These are phyloP conservation scores for cucumber (Cucumis sativus) DNA, from an alignment of 306 rosid species.

Conservation along the genomic window DNA sequence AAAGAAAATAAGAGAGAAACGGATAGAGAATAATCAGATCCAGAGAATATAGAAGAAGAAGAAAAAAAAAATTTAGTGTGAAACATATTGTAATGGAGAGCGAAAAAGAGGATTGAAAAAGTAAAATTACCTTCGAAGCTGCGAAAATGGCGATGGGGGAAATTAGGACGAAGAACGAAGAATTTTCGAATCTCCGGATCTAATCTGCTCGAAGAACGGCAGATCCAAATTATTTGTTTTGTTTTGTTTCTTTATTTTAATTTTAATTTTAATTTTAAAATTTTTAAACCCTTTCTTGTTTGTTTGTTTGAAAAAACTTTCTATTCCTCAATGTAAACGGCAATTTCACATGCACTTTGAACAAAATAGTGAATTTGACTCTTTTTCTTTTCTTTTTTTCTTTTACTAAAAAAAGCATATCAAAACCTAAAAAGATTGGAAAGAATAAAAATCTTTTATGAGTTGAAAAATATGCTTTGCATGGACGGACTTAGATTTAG, in stretches of 20 bases:
- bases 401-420: too few species aligned
- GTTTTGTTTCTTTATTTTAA: not conserved
- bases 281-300: not conserved
- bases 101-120: not conserved
- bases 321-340: not conserved
- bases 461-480: too few species aligned
- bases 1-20: not conserved
- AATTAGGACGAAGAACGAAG: not conserved
- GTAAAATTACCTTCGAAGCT: not conserved
- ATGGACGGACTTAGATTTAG: too few species aligned
- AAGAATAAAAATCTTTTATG: too few species aligned
- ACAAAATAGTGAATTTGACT: constrained; percentile 4
- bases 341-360: constrained; percentile 3
- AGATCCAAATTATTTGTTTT: constrained; percentile 5
- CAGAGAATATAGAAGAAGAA: not conserved
- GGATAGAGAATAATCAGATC: not conserved
- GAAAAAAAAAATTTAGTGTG: not conserved
- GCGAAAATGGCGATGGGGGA: not conserved
- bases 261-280: too few species aligned
- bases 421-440: too few species aligned
- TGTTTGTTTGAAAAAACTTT: not conserved
- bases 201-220: not conserved
- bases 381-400: not conserved
- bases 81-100: not conserved
- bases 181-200: not conserved